Evolutionary conservation across 2,329 filamentous ascomycete genomes (phyloP), one percentile per base, ranked within the genome.

Genomic region (Aureobasidium mangrovei): DNA sequence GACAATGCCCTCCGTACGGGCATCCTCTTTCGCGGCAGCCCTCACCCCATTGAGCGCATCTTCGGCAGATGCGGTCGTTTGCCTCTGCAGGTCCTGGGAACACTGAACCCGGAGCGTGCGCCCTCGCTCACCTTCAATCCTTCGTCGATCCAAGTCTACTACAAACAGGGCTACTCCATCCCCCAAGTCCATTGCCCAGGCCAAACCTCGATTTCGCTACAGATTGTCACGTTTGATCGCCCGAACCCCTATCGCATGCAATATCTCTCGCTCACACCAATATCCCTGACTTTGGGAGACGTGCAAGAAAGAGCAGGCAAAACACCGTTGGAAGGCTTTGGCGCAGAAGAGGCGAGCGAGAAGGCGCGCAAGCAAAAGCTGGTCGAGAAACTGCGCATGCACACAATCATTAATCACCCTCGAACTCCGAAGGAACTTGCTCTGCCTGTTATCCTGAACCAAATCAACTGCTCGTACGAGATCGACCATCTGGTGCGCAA

Each of bases 401-500:
- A 98, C 68, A 91, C 86, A 2, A 89, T 98, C 4, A 75, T 87
- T 53, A 83, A 83, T 60, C 87, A 87, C 64, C 73, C 81, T 2
- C 81, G 84, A 2, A 93, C 91, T 1, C 80, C 84, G 57, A 91
- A 95, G 63, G 93, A 98, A 67, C 79, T 82, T 58, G 85, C 87
- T 1, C 74, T 98, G 31, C 79, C 85, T 4, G 82, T 82, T 55
- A 91, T 97, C 56, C 80, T 96, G 60, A 89, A 91, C 62, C 91
- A 97, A 71, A 86, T 97, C 67, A 98, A 98, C 65, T 98, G 93
- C 77, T 89, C 91, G 0, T 90, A 85, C 74, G 94, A 98, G 69
- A 77, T 98, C 55, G 85, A 93, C 58, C 79, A 83, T 61, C 75
- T 95, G 38, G 75, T 98, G 61, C 89, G 95, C 63, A 91, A 86